A percentile compares a stretch with the other conserved stretches of the same genome.
Conservation (phyloP, 2,329 filamentous ascomycete genomes). For the Hypoxylon sp. region DNA sequence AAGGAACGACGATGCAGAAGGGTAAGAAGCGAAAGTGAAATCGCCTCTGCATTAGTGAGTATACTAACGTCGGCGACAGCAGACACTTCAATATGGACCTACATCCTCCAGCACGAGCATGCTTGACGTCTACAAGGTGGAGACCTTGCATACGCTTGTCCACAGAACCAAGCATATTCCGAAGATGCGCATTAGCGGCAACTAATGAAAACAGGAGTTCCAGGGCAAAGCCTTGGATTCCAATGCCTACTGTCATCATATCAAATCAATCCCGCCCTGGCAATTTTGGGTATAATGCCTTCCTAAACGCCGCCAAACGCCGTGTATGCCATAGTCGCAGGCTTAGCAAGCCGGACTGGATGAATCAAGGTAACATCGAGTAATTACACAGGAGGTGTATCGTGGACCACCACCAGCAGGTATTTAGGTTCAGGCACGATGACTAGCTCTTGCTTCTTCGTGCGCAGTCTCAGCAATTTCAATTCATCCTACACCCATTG, state of each 20-base stretch:
- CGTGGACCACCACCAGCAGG: constrained; percentile 83
- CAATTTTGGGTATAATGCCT: constrained; percentile 51
- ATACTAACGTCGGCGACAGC: constrained; percentile 9
- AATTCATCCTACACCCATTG: constrained; percentile 74
- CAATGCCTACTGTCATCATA: constrained; percentile 3
- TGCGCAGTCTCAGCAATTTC: constrained; percentile 81
- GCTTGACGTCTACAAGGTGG: constrained; percentile 1
- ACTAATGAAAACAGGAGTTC: constrained; percentile 3
- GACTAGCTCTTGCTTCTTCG: constrained; percentile 88
- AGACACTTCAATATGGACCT: constrained; percentile 2
- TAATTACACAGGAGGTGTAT: constrained; percentile 77
- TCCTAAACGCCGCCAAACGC: constrained; percentile 48
- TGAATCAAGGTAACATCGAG: constrained; percentile 13
- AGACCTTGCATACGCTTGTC: neutral
- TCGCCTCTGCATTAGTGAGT: constrained; percentile 2
- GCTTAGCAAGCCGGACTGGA: constrained; percentile 20
- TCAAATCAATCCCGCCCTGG: constrained; percentile 24
- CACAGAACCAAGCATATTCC: neutral
- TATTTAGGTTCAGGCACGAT: constrained; percentile 87
- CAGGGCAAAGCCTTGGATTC: neutral
- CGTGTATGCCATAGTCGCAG: constrained; percentile 21
- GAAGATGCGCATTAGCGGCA: constrained; percentile 1
- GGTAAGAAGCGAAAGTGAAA: constrained; percentile 5
- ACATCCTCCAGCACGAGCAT: neutral
- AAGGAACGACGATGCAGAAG: neutral